Evolutionary conservation across 345 rosid species (phyloP), one percentile per base, ranked within the genome.

Genomic region (Sonneratia caseolaris): DNA sequence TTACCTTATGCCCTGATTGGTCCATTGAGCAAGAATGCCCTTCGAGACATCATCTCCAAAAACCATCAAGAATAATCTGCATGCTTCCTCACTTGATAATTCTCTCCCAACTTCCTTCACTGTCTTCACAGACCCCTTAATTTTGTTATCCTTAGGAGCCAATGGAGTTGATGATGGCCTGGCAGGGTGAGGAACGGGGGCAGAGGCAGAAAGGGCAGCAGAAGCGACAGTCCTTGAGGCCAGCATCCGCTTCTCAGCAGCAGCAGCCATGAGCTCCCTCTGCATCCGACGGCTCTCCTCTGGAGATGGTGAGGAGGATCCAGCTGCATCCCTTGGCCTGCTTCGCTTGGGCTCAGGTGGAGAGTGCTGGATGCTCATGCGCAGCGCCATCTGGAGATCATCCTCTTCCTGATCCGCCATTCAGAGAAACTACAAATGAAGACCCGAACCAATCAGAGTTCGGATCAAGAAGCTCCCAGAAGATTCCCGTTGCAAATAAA

Each of bases 321-420:
- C 71, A 45, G 81, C 70, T 32, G 76, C 82, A 66, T 88, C 94
- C 76, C 93, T 79, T 6, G 97, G 97, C 83, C 86, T 95, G 84
- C 97, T 95, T 49, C 99, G 82, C 79, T 95, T 91, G 42, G 97
- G 87, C 83, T 94, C 98, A n/a, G 97, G 97, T 7, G 87, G 95
- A 37, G 87, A 73, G 85, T 76, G 73, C 74, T 95, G 97, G 96
- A 92, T 90, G 78, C 99, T 95, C 96, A 92, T 89, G 79, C 86
- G 80, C 35, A 92, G 81, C 71, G 99, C 97, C 92, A 86, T 83
- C 84, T 82, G 79, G 76, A 92, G 81, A 75, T 92, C 97, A 76
- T 90, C 96, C 40, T 90, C 97, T 19, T 92, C 97, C 80, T 95
- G 97, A 89, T 92, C 97, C 85, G 96, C 96, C 99, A 95, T 94